These are phyloP conservation scores for Aspergillus flavus DNA, from an alignment of 2,329 filamentous ascomycete species.

Conservation along the genomic window DNA sequence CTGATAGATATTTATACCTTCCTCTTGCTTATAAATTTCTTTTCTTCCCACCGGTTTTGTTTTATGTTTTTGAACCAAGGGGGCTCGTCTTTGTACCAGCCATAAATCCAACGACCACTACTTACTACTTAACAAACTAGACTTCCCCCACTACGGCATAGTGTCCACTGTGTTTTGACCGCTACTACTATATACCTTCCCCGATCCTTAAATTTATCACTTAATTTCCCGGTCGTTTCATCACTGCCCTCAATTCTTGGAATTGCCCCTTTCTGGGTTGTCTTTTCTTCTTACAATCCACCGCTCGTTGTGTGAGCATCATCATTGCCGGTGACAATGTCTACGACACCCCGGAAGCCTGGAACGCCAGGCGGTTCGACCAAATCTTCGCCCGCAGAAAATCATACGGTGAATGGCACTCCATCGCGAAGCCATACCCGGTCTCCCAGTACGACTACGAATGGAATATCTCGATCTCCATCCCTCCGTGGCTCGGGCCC, in stretches of 20 bases:
- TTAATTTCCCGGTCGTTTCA: slow-evolving; percentile 31
- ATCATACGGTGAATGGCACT: slow-evolving; percentile 36
- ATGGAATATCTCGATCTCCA: slow-evolving; percentile 60
- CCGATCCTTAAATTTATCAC: slow-evolving; percentile 27
- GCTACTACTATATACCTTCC: slow-evolving; percentile 26
- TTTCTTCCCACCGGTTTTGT: neutral
- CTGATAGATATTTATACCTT: neutral
- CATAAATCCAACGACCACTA: slow-evolving; percentile 7
- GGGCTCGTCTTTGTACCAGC: slow-evolving; percentile 18
- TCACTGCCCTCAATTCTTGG: slow-evolving; percentile 13
- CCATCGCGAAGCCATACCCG: slow-evolving; percentile 44
- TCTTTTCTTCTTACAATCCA: slow-evolving; percentile 13
- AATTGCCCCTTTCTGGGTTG: slow-evolving; percentile 16
- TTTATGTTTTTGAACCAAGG: slow-evolving; percentile 1
- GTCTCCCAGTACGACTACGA: slow-evolving; percentile 53
- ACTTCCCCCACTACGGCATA: slow-evolving; percentile 20
- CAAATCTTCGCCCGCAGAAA: slow-evolving; percentile 35
- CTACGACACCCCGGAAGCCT: slow-evolving; percentile 48
- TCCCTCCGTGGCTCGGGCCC: slow-evolving; percentile 61
- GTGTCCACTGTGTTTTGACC: slow-evolving; percentile 32
- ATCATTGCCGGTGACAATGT: slow-evolving; percentile 37
- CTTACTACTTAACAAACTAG: slow-evolving; percentile 4
- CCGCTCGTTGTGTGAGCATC: neutral
- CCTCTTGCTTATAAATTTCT: slow-evolving; percentile 10
- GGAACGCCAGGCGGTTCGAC: slow-evolving; percentile 36